Percentiles rank a stretch among this genome's conserved stretches.
phyloP scores from a whole-genome alignment of 441 rosid species.

The Viola pubescens region DNA sequence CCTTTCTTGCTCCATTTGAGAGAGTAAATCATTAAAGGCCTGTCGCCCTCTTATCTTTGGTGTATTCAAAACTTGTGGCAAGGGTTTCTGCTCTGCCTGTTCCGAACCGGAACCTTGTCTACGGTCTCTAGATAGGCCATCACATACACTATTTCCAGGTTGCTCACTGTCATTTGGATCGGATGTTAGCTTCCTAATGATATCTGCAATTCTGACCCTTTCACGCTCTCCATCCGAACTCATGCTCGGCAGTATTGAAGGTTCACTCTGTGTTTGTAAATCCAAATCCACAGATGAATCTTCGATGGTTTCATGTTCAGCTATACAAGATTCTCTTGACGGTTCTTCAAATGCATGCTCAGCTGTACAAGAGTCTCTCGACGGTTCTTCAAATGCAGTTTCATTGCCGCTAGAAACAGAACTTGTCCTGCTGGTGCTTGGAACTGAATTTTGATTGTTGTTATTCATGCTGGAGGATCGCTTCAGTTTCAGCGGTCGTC shows the following conservation, averaged over 20 bases:
- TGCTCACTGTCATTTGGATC: constrained; percentile 35
- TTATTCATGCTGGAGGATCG: constrained; percentile 25
- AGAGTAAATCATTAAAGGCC: constrained; percentile 65
- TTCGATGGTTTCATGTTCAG: constrained; percentile 24
- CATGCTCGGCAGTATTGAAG: constrained; percentile 17
- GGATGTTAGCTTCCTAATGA: constrained; percentile 45
- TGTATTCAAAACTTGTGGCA: constrained; percentile 29
- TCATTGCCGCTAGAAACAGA: constrained; percentile 28
- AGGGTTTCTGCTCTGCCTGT: constrained; percentile 26
- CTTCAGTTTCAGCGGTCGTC: constrained; percentile 6
- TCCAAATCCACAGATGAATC: constrained; percentile 32
- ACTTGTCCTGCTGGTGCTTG: constrained; percentile 32
- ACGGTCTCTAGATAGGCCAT: constrained; percentile 23
- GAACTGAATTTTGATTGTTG: constrained; percentile 18
- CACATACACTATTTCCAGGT: constrained; percentile 7
- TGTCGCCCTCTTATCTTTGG: constrained; percentile 79
- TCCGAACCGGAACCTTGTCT: constrained; percentile 8
- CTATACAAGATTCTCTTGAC: constrained; percentile 19
- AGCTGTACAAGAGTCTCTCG: constrained; percentile 1
- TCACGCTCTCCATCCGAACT: constrained; percentile 38
- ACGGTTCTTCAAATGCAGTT: constrained; percentile 12
- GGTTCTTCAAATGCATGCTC: constrained; percentile 16
- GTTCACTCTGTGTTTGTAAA: constrained; percentile 19
- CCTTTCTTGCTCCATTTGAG: constrained; percentile 51
- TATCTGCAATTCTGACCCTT: constrained; percentile 57